A percentile compares a stretch with the other conserved stretches of the same genome.
Conservation (phyloP, 2,329 filamentous ascomycete genomes). For the Periconia macrospinosa region DNA sequence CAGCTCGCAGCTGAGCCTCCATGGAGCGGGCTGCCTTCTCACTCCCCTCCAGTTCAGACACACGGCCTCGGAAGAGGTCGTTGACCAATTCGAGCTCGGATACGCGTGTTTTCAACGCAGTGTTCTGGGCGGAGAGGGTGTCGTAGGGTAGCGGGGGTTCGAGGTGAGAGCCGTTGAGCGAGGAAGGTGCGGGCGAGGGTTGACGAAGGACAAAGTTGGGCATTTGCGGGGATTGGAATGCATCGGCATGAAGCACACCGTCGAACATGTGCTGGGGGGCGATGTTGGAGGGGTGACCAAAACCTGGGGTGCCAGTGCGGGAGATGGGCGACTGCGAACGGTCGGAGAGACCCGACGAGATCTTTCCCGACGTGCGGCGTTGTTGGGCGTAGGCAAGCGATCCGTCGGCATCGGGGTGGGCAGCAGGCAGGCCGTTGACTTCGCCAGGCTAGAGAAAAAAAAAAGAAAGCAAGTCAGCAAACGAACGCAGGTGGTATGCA, state of each 20-base stretch:
- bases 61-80: slow-evolving; percentile 66
- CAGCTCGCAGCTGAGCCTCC: slow-evolving; percentile 59
- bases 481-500: not conserved
- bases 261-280: slow-evolving; percentile 80
- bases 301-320: slow-evolving; percentile 74
- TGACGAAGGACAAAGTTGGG: slow-evolving; percentile 46
- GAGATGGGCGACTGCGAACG: slow-evolving; percentile 78
- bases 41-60: slow-evolving; percentile 75
- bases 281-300: slow-evolving; percentile 66
- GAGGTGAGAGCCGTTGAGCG: slow-evolving; percentile 63
- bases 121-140: slow-evolving; percentile 76
- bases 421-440: slow-evolving; percentile 59
- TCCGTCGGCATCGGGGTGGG: slow-evolving; percentile 59
- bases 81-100: slow-evolving; percentile 95
- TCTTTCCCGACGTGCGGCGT: slow-evolving; percentile 70
- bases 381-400: slow-evolving; percentile 60
- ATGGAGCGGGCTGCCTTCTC: slow-evolving; percentile 65
- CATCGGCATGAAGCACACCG: slow-evolving; percentile 69
- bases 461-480: slow-evolving; percentile 10
- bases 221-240: slow-evolving; percentile 62
- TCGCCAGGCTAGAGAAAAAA: slow-evolving; percentile 25
- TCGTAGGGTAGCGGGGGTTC: slow-evolving; percentile 79
- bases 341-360: slow-evolving; percentile 71
- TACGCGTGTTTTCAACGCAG: slow-evolving; percentile 89
- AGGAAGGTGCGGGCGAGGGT: slow-evolving; percentile 61